Base-by-base conservation (phyloP, 306 rosid genomes). In the Vigna reflexopilosa region DNA sequence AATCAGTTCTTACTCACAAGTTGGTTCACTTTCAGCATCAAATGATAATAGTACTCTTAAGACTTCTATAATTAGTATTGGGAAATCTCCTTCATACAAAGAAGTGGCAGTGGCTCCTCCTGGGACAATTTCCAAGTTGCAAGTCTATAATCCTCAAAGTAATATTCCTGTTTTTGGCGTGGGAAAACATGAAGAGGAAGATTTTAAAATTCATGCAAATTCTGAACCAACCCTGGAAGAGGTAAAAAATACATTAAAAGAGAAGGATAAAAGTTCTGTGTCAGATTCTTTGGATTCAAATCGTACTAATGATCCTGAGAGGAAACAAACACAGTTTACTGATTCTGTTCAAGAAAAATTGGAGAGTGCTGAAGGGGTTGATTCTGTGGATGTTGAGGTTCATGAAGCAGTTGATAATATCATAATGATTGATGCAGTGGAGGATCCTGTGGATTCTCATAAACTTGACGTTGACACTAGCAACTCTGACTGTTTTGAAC, bases 31-130 rank as follows among this genome's bases (percentile, higher is more conserved):
- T 65, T 77, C 80, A 24, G 51, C 83, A 13, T 61, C 75, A 4
- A 87, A 61, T 70, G 93, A 83, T 68, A 71, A 44, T 80, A 79
- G 70, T 81, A 78, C 87, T 38, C 63, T 19, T 73, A 92, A 87
- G 86, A 79, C 68, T 79, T 84, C 90, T 49, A 22, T 79, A 34
- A 84, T 90, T 40, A 84, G 87, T 85, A 89, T 90, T 55, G 96
- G 96, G 55, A 90, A 93, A 77, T 93, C 96, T 78, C 97, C 92
- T 82, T 93, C 96, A 32, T 93, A 93, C 85, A 93, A 87, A 88
- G 97, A 93, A 85, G 97, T 93, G 56, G 97, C 97, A 64, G 76
- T 90, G 88, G 94, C 97, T 59, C 94, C 97, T 63, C 97, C 97
- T 63, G 97, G 97, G 80, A 86, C 87, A 45, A 87, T 93, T 68